A percentile compares a stretch with the other conserved stretches of the same genome.
These are phyloP conservation scores for Trichoderma harzianum DNA, from an alignment of 2,329 filamentous ascomycete species.

Conservation along the genomic window DNA sequence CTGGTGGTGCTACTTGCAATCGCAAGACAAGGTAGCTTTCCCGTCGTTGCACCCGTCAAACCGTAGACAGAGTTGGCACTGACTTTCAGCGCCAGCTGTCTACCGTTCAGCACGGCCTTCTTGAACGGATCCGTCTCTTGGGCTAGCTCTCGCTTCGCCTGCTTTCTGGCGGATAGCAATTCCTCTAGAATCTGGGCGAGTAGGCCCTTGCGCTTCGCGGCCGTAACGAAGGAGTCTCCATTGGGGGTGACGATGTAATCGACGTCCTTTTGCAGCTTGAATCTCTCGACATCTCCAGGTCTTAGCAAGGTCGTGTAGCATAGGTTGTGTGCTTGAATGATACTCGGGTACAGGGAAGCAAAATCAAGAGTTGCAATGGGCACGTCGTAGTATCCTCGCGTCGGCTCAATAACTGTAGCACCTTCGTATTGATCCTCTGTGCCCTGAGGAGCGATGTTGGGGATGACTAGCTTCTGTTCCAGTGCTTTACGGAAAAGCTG, in stretches of 20 bases:
- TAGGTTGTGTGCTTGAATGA: slow-evolving; percentile 97
- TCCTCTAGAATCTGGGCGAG: slow-evolving; percentile 95
- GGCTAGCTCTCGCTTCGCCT: slow-evolving; percentile 86
- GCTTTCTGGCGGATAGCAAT: slow-evolving; percentile 84
- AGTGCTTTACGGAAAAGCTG: slow-evolving; percentile 93
- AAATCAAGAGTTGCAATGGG: slow-evolving; percentile 98
- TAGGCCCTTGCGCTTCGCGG: slow-evolving; percentile 84
- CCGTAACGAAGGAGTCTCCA: slow-evolving; percentile 86
- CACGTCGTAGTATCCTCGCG: slow-evolving; percentile 88
- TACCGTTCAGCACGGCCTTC: slow-evolving; percentile 95
- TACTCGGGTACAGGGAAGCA: slow-evolving; percentile 95
- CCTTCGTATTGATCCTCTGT: slow-evolving; percentile 92
- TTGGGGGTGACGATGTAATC: slow-evolving; percentile 97
- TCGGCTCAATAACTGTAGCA: slow-evolving; percentile 95
- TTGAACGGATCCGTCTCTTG: slow-evolving; percentile 93
- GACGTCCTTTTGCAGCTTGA: slow-evolving; percentile 77
- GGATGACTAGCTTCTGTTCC: slow-evolving; percentile 90
- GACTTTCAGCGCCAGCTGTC: slow-evolving; percentile 92
- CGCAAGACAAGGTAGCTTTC: slow-evolving; percentile 89
- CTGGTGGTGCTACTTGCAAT: slow-evolving; percentile 97
- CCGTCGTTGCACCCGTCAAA: slow-evolving; percentile 90
- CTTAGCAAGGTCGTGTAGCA: slow-evolving; percentile 89
- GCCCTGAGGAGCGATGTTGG: slow-evolving; percentile 69
- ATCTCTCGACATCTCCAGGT: slow-evolving; percentile 70
- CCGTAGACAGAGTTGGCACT: slow-evolving; percentile 98